phyloP scores from a whole-genome alignment of 208 protist genomes.

The Acanthamoeba lenticulata region DNA sequence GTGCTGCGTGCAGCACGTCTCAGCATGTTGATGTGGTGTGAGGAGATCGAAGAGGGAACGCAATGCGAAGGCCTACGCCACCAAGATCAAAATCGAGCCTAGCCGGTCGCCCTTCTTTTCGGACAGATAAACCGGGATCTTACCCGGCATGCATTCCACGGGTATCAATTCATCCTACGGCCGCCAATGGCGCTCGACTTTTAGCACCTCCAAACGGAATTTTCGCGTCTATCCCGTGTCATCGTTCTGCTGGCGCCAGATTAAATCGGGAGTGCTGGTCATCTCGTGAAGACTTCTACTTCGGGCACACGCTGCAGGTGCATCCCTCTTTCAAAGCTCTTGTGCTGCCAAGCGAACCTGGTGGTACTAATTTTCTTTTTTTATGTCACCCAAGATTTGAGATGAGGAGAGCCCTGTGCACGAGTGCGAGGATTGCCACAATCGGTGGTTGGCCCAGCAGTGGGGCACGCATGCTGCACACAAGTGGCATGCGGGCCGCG shows the following conservation, averaged over 20 bases:
- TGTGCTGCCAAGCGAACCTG: too few species aligned
- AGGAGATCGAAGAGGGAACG: neutral
- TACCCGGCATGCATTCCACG: neutral
- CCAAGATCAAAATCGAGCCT: neutral
- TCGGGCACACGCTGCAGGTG: too few species aligned
- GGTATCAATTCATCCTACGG: too few species aligned
- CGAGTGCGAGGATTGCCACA: neutral
- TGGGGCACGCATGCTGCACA: neutral
- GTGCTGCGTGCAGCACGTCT: neutral
- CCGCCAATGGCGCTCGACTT: too few species aligned
- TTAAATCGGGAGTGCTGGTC: too few species aligned
- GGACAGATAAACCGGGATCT: neutral
- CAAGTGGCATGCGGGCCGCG: neutral
- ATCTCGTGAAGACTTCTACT: too few species aligned
- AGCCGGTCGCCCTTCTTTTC: neutral
- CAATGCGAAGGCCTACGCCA: neutral
- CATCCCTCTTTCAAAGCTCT: too few species aligned
- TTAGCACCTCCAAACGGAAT: too few species aligned
- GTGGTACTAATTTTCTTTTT: neutral
- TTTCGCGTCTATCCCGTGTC: too few species aligned
- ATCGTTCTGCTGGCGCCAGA: too few species aligned
- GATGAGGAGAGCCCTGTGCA: neutral
- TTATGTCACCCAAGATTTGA: neutral
- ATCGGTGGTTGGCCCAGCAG: neutral
- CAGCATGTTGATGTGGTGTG: neutral